Base-by-base conservation (phyloP, 306 rosid species). In the Bauhinia variegata region DNA sequence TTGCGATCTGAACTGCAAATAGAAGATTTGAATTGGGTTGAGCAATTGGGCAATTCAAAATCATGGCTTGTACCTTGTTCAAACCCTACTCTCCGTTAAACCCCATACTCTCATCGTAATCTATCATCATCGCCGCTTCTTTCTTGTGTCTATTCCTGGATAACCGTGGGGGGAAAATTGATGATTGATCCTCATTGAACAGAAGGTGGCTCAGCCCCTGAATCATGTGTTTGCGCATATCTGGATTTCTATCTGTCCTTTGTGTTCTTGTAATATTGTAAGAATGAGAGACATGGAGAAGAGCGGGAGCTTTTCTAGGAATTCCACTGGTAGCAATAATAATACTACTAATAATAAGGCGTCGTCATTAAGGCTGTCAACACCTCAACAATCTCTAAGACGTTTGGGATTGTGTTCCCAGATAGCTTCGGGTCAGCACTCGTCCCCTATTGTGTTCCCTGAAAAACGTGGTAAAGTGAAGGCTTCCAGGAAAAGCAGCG, bases 401-500 rank as follows among this genome's bases (percentile, higher is more conserved):
- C 96, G 95, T 10, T 77, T 93, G 75, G 97, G 99, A 18, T 76
- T 93, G 80, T 93, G 99, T 68, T 83, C 99, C 51, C 97, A 90
- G 75, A 88, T 93, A 28, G 84, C 90, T 7, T 88, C 97, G 31
- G 87, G 84, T 31, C 96, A 93, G 69, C 98, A 93, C 52, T 71
- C 89, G 41, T 93, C 99, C 42, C 97, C 97, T n/a, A 52, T 85
- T 0, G 97, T 93, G 28, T 93, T 93, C 77, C 99, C 97, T 0
- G 99, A 93, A 85, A 93, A 93, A 61, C 96, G 96, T 15, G 75
- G 79, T 66, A 93, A 75, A 78, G 78, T 80, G 54, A 92, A 84
- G 88, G 78, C 83, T 67, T 70, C 75, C 62, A 32, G 74, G 86
- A 78, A 76, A 82, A 65, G 79, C 38, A 74, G 80, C 42, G 87